Evolutionary conservation across 768 basidiomycete species (phyloP), one percentile per base, ranked within the genome.

Genomic region (Postia placenta): DNA sequence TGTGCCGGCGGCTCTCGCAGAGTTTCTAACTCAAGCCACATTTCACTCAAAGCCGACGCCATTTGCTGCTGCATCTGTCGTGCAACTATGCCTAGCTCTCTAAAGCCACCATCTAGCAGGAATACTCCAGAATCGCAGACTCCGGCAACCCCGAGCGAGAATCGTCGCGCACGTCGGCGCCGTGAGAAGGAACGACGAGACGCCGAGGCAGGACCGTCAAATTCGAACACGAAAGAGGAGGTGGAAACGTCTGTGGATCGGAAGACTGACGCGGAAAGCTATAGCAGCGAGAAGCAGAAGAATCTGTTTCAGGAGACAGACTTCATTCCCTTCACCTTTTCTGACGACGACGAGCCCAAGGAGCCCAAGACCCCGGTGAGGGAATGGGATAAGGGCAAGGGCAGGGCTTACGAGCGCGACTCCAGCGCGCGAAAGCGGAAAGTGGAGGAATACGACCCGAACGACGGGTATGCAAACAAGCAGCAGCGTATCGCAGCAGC

Each of bases 401-500:
- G 46, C 12, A 52, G 51, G 47, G 42, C 22, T 6, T 19, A 39
- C 1, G 52, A 54, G 14, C 38, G 50, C 3, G 57, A 56, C 19
- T 33, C 46, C 45, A 52, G 51, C n/a, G 65, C 62, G 41, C 60
- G 64, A 48, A 84, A 78, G 59, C 69, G 83, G 26, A 75, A 72
- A 53, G 64, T 68, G 42, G 79, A 73, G 40, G 64, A 71, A 54
- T 62, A 72, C 45, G 77, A 78, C 56, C 64, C 65, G 33, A 65
- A 71, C 48, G 80, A 81, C 52, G 75, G 69, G 17, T 75, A 74
- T 53, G 69, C 67, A 56, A 78, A 68, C 67, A 75, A 77, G 64
- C 77, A 75, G 57, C 76, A 78, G 57, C 68, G 75, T 26, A 59
- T 71, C 43, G 69, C 79, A 41, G 76, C 76, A 7, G 67, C 76